Percentiles rank a stretch among this genome's conserved stretches.
Conservation (phyloP, 1,139 yeast species). For the Suhomyces kunorum region DNA sequence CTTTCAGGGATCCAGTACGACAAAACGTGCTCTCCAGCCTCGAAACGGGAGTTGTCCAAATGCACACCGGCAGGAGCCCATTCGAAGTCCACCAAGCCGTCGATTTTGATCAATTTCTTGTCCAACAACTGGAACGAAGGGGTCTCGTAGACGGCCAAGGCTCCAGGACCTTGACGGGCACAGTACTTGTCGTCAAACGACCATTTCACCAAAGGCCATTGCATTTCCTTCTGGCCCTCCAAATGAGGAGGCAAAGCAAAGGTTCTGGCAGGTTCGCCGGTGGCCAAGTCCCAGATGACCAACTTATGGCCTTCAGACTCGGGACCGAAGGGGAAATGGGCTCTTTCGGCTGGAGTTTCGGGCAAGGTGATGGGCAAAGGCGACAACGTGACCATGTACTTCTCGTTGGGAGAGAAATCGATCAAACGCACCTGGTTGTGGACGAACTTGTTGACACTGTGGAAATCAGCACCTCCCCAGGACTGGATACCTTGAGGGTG, state of each 20-base stretch:
- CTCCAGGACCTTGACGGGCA: slow-evolving; percentile 94
- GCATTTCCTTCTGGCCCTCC: slow-evolving; percentile 70
- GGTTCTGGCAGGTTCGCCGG: slow-evolving; percentile 84
- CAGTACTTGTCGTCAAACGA: slow-evolving; percentile 90
- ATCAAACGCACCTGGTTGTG: slow-evolving; percentile 90
- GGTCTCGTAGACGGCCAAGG: slow-evolving; percentile 81
- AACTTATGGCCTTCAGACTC: slow-evolving; percentile 92
- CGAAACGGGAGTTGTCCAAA: slow-evolving; percentile 55
- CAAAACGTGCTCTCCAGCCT: slow-evolving; percentile 65
- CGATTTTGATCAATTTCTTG: slow-evolving; percentile 80
- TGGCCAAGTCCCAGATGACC: slow-evolving; percentile 87
- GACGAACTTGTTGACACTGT: slow-evolving; percentile 71
- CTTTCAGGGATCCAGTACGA: slow-evolving; percentile 98
- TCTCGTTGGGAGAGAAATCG: slow-evolving; percentile 92
- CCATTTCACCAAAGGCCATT: slow-evolving; percentile 99
- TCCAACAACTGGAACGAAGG: slow-evolving; percentile 74
- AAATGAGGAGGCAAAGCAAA: slow-evolving; percentile 85
- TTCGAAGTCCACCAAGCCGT: slow-evolving; percentile 87
- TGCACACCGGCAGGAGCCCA: slow-evolving; percentile 90
- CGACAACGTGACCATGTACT: slow-evolving; percentile 86
- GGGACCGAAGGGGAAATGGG: slow-evolving; percentile 77
- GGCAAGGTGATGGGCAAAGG: slow-evolving; percentile 79
- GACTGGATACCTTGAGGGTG: slow-evolving; percentile 95
- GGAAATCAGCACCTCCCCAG: slow-evolving; percentile 91
- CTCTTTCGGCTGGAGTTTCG: slow-evolving; percentile 62